A percentile compares a stretch with the other conserved stretches of the same genome.
These are phyloP conservation scores for Eucalyptus regnans DNA, from an alignment of 345 rosid species.

Conservation along the genomic window DNA sequence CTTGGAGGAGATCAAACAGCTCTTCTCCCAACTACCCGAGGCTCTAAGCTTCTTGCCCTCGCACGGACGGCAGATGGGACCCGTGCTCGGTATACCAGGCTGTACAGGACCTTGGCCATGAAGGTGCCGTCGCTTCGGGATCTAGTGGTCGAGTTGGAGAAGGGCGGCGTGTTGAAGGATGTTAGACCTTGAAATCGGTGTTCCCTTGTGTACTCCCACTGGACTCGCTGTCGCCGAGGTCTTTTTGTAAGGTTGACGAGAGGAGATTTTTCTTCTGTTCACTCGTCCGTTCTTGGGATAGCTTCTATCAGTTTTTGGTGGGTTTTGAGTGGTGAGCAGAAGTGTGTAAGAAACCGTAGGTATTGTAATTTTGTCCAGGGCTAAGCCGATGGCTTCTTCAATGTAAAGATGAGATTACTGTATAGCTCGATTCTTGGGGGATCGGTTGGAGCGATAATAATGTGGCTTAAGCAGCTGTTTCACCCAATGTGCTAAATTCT, in stretches of 20 bases:
- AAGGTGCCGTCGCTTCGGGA: constrained; percentile 83
- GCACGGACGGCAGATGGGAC: constrained; percentile 88
- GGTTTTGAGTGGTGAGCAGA: not conserved
- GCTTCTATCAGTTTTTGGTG: not conserved
- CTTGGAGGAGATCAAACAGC: constrained; percentile 81
- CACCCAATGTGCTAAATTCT: not conserved
- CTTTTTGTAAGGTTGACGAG: not conserved
- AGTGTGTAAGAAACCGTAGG: not conserved
- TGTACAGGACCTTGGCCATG: constrained; percentile 87
- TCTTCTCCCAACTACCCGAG: constrained; percentile 77
- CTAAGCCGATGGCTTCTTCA: not conserved
- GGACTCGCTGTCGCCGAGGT: not conserved
- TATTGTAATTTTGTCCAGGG: not conserved
- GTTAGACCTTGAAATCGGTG: constrained; percentile 24
- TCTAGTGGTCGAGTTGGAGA: constrained; percentile 75
- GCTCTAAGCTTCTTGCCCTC: constrained; percentile 76
- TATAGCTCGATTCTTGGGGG: not conserved
- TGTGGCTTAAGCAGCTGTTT: not conserved
- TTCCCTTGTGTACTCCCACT: not conserved
- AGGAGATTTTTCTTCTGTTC: not conserved
- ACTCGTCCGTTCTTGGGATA: not conserved
- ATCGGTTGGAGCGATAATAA: not conserved
- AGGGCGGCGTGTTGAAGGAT: constrained; percentile 67
- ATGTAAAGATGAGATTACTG: too few relatives aligned
- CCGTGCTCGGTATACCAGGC: constrained; percentile 76